phyloP scores from a whole-genome alignment of 441 rosid genomes.

The Lepidium campestre region DNA sequence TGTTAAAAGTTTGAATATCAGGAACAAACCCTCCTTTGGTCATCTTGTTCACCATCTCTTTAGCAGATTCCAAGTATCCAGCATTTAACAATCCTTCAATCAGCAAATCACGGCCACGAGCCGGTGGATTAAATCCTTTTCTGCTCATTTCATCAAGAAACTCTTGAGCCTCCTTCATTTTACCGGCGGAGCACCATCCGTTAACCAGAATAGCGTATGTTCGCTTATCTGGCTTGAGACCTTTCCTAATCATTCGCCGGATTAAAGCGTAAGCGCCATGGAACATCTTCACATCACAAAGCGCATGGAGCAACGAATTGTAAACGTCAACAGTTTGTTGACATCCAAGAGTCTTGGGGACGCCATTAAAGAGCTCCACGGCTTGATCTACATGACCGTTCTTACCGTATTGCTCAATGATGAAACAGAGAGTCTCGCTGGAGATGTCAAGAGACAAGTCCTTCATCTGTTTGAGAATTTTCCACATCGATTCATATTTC shows the following conservation, averaged over 20 bases:
- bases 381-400: conserved; percentile 75
- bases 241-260: conserved; percentile 77
- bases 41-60: conserved; percentile 71
- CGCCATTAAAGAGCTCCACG: conserved; percentile 72
- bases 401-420: conserved; percentile 70
- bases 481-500: conserved; percentile 79
- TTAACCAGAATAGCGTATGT: conserved; percentile 64
- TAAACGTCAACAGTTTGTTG: conserved; percentile 43
- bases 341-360: conserved; percentile 45
- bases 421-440: conserved; percentile 51
- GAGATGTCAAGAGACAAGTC: conserved; percentile 44
- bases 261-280: conserved; percentile 80
- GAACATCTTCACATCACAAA: conserved; percentile 77
- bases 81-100: conserved; percentile 78
- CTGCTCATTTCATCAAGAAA: conserved; percentile 80
- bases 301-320: conserved; percentile 68
- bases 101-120: conserved; percentile 79
- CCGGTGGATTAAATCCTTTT: conserved; percentile 80
- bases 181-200: conserved; percentile 83
- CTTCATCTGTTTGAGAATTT: conserved; percentile 59
- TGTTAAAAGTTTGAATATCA: conserved; percentile 55
- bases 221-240: conserved; percentile 51
- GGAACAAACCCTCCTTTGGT: conserved; percentile 63
- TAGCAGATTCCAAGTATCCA: conserved; percentile 73
- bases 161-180: conserved; percentile 68